These are phyloP conservation scores for Colletotrichum salicis DNA, from an alignment of 2,329 filamentous ascomycete genomes.

Conservation along the genomic window DNA sequence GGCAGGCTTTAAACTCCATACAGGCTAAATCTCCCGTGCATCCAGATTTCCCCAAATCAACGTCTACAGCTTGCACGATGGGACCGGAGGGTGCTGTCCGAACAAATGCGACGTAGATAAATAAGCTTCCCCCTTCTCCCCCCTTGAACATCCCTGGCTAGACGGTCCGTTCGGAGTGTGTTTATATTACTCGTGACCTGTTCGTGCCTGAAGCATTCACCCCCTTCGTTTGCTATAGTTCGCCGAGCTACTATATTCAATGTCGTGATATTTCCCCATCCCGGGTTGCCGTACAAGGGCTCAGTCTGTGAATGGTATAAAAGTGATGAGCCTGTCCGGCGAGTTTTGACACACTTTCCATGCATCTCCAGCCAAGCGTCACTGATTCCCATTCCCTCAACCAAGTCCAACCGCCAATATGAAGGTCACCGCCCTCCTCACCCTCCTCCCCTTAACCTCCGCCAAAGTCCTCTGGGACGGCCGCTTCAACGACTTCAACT, in stretches of 20 bases:
- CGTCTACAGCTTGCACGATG: neutral
- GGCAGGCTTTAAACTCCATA: slow-evolving; percentile 22
- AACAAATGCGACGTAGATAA: slow-evolving; percentile 8
- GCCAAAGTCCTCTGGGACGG: slow-evolving; percentile 68
- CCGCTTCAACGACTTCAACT: slow-evolving; percentile 70
- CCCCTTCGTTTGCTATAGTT: neutral
- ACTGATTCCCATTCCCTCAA: neutral
- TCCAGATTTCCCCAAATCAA: slow-evolving; percentile 14
- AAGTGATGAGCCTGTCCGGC: neutral
- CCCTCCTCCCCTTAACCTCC: slow-evolving; percentile 14
- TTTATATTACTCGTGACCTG: slow-evolving; percentile 28
- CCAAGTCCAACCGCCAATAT: slow-evolving; percentile 1
- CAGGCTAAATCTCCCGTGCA: slow-evolving; percentile 25
- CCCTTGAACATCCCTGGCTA: slow-evolving; percentile 1
- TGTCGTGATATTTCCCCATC: slow-evolving; percentile 15
- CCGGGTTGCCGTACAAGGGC: neutral
- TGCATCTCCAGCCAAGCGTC: neutral
- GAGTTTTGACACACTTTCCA: too few relatives aligned
- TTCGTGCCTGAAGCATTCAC: neutral
- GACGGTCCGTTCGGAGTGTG: slow-evolving; percentile 18
- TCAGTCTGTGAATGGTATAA: neutral
- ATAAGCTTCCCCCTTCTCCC: neutral
- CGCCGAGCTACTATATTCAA: neutral
- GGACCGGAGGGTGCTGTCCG: slow-evolving; percentile 23
- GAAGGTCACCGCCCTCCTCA: slow-evolving; percentile 18